These are phyloP conservation scores for Spathaspora passalidarum DNA, from an alignment of 805 yeast genomes.

Conservation along the genomic window DNA sequence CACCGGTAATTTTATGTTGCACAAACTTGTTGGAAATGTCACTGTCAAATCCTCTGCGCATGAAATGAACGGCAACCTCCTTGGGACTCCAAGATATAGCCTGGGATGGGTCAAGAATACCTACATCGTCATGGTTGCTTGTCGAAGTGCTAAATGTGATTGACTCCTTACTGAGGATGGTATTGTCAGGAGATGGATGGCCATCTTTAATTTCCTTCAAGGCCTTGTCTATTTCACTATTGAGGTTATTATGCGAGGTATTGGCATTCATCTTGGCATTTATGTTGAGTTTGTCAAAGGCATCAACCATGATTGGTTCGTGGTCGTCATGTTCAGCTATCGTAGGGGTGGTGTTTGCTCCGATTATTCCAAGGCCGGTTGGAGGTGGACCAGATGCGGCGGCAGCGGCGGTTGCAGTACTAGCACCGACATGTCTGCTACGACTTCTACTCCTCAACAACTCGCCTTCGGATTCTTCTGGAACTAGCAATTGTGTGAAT, in stretches of 20 bases:
- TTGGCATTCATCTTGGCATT: not conserved
- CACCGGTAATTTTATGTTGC: conserved; percentile 85
- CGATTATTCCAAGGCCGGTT: conserved; percentile 2
- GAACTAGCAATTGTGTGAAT: conserved; percentile 59
- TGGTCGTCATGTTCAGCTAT: not conserved
- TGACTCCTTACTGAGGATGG: not conserved
- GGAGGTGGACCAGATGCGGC: not conserved
- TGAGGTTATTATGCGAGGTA: conserved; percentile 8
- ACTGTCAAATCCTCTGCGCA: conserved; percentile 67
- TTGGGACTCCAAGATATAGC: conserved; percentile 77
- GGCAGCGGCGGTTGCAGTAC: not conserved
- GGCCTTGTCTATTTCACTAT: conserved; percentile 73
- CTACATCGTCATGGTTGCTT: not conserved
- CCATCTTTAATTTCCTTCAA: conserved; percentile 54
- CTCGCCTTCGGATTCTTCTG: conserved; percentile 13
- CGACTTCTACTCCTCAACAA: conserved; percentile 40
- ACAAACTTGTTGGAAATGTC: conserved; percentile 77
- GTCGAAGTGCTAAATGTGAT: not conserved
- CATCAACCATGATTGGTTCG: too few relatives aligned
- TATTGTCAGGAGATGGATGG: not conserved
- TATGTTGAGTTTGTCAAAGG: conserved; percentile 5
- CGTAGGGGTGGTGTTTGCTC: not conserved
- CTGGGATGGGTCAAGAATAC: conserved; percentile 29
- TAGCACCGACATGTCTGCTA: not conserved
- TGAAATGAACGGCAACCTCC: conserved; percentile 78